Percentiles rank a stretch among this genome's conserved stretches.
Evolutionary conservation across 2,329 filamentous ascomycete species (phyloP).

Genomic region (Lasiodiplodia gonubiensis): DNA sequence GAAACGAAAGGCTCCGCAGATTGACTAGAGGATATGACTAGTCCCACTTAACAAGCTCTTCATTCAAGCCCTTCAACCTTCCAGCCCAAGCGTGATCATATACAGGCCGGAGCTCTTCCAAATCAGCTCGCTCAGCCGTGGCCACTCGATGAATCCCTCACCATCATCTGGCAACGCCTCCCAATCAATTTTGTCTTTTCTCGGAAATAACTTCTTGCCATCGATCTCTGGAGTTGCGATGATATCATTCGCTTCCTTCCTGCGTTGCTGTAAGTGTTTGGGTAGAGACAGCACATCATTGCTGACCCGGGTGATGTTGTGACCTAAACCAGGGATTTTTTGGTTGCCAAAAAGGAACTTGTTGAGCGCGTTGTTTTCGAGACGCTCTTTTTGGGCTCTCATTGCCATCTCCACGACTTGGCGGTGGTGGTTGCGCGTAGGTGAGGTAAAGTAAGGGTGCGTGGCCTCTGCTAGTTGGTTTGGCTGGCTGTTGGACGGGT

Average conservation of each 20-base stretch:
- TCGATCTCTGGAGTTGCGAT: background rate
- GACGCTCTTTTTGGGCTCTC: background rate
- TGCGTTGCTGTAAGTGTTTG: background rate
- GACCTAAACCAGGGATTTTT: background rate
- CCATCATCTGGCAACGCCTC: background rate
- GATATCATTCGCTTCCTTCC: background rate
- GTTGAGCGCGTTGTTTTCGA: background rate
- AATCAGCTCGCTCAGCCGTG: background rate
- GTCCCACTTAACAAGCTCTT: background rate
- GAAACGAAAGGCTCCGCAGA: background rate
- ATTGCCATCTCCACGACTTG: background rate
- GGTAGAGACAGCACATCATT: background rate
- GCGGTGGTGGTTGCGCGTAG: background rate
- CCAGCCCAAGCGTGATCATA: background rate
- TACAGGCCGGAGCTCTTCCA: constrained; percentile 3
- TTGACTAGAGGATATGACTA: background rate
- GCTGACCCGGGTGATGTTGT: background rate
- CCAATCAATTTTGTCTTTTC: background rate
- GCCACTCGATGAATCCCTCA: constrained; percentile 1
- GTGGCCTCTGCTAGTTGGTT: background rate
- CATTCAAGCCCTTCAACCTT: background rate
- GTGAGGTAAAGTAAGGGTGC: background rate
- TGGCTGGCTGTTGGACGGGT: background rate
- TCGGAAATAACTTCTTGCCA: background rate
- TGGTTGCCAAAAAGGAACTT: background rate